These are phyloP conservation scores for Loxodes magnus DNA, from an alignment of 73 alveolate genomes.

Conservation along the genomic window DNA sequence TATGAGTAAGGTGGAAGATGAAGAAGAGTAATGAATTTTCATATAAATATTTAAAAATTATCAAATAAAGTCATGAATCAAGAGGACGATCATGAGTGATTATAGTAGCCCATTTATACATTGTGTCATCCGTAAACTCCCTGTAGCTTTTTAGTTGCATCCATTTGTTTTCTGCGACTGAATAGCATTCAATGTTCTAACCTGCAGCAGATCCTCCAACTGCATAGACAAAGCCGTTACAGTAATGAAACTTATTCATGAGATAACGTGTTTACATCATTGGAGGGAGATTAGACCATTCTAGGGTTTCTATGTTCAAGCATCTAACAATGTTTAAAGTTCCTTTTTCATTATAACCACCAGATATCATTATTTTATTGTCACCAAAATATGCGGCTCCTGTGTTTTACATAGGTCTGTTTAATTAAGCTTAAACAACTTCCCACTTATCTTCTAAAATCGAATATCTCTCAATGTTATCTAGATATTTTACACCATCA, in stretches of 20 bases:
- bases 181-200: constrained; percentile 4
- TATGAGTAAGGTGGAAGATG: too few relatives aligned
- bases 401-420: constrained; percentile 44
- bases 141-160: constrained; percentile 1
- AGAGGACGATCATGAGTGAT: constrained; percentile 6
- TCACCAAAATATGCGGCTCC: constrained; percentile 45
- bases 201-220: constrained; percentile 44
- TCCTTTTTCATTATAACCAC: constrained; percentile 59
- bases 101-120: constrained; percentile 2
- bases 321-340: constrained; percentile 40
- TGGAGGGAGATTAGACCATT: constrained; percentile 40
- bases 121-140: constrained; percentile 14
- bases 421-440: constrained; percentile 20
- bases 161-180: constrained; percentile 11
- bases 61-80: too few relatives aligned
- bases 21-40: too few relatives aligned
- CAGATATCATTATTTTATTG: constrained; percentile 49
- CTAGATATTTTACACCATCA: constrained; percentile 51
- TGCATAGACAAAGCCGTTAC: constrained; percentile 45
- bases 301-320: constrained; percentile 37
- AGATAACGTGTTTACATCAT: constrained; percentile 56
- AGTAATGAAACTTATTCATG: constrained; percentile 40
- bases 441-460: constrained; percentile 33
- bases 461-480: constrained; percentile 43
- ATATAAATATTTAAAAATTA: too few relatives aligned